Evolutionary conservation across 1,284 basidiomycete genomes (phyloP).

Genomic region (Erythrobasidium hasegawianum): DNA sequence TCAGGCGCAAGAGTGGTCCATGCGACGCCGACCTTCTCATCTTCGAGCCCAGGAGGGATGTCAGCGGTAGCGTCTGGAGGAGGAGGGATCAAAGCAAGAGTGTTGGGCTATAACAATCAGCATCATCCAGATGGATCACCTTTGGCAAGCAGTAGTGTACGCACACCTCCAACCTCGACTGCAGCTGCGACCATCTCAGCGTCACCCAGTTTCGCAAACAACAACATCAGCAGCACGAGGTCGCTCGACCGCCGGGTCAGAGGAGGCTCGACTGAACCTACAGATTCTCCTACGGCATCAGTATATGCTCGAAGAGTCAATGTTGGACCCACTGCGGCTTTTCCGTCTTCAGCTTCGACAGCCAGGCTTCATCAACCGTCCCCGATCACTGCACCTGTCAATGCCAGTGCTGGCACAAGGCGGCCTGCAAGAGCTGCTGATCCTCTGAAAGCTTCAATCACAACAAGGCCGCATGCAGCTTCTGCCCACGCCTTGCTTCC

Average conservation of each 20-base stretch:
- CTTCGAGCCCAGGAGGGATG: too few relatives aligned
- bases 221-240: too few relatives aligned
- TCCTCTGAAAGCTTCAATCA: slow-evolving; percentile 20
- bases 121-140: too few relatives aligned
- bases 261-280: slow-evolving; percentile 3
- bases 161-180: slow-evolving; percentile 21
- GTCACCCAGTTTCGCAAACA: slow-evolving; percentile 8
- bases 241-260: neutral
- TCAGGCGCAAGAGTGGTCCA: neutral
- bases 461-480: slow-evolving; percentile 5
- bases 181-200: slow-evolving; percentile 10
- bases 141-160: slow-evolving; percentile 9
- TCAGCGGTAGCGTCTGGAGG: slow-evolving; percentile 10
- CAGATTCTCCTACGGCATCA: neutral
- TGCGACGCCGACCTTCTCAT: neutral
- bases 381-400: neutral
- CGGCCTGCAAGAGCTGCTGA: slow-evolving; percentile 8
- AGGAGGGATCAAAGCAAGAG: slow-evolving; percentile 18
- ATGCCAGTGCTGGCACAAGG: neutral
- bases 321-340: too few relatives aligned
- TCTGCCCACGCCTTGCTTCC: slow-evolving; percentile 7
- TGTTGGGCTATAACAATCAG: slow-evolving; percentile 7
- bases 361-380: neutral
- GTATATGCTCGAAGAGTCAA: neutral
- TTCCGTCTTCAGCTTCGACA: too few relatives aligned